These are phyloP conservation scores for Passiflora organensis DNA, from an alignment of 345 rosid genomes.

Conservation along the genomic window DNA sequence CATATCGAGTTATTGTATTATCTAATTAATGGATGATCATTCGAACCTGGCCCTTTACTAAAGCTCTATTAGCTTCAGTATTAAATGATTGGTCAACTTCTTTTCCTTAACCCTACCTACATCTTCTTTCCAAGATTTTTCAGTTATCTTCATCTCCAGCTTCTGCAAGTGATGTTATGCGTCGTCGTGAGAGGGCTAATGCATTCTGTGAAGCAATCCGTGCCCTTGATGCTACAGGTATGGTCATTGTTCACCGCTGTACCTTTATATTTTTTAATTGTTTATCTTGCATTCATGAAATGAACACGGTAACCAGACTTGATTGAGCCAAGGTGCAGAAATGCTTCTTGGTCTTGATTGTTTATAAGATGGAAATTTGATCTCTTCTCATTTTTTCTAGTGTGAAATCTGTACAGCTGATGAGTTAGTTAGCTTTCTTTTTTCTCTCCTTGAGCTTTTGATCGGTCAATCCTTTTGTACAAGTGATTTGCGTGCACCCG, in stretches of 20 bases:
- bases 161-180: constrained; percentile 57
- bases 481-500: neutral
- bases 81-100: constrained; percentile 2
- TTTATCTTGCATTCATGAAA: too few species aligned
- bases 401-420: too few species aligned
- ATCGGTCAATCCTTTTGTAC: neutral
- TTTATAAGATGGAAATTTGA: too few species aligned
- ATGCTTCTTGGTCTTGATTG: too few species aligned
- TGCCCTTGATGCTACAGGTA: constrained; percentile 96
- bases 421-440: neutral
- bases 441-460: neutral
- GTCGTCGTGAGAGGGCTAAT: constrained; percentile 77
- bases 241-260: constrained; percentile 2
- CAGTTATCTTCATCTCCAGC: constrained; percentile 60
- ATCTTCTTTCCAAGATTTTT: constrained; percentile 84
- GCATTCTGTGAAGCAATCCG: constrained; percentile 92
- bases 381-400: too few species aligned
- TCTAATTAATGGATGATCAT: constrained; percentile 1
- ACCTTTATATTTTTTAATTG: neutral
- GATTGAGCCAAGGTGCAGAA: too few species aligned
- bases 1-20: neutral
- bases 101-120: constrained; percentile 46
- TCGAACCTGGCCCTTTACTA: constrained; percentile 6
- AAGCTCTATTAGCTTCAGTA: neutral
- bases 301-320: too few species aligned